phyloP scores from a whole-genome alignment of 2,329 filamentous ascomycete genomes.

The Pseudogymnoascus sp. region DNA sequence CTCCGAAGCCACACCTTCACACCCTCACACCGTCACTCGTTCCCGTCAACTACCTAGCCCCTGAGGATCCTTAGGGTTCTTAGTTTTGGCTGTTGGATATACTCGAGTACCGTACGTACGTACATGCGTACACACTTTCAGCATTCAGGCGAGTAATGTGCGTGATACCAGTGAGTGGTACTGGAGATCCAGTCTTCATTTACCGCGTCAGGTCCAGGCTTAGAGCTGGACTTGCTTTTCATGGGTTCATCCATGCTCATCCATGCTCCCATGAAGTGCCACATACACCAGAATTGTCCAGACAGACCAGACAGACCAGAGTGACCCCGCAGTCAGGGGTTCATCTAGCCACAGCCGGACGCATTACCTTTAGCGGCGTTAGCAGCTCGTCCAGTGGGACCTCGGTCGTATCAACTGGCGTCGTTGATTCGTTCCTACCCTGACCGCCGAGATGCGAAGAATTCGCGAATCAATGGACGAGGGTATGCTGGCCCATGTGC shows the following conservation, averaged over 20 bases:
- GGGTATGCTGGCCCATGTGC: conserved; percentile 4
- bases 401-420: not conserved
- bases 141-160: not conserved
- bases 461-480: conserved; percentile 9
- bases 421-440: not conserved
- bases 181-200: conserved; percentile 1
- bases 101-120: not conserved
- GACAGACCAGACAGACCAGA: not conserved
- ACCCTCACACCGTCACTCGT: not conserved
- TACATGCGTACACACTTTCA: not conserved
- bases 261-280: conserved; percentile 4
- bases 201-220: conserved; percentile 6
- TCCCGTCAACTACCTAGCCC: not conserved
- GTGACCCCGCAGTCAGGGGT: not conserved
- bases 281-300: not conserved
- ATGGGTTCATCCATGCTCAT: conserved; percentile 2
- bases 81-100: not conserved
- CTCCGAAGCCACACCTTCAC: not conserved
- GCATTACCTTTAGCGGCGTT: not conserved
- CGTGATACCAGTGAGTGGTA: not conserved
- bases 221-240: not conserved
- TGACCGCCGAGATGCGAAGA: not conserved
- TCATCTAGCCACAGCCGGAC: not conserved
- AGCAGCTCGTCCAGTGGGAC: not conserved
- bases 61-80: not conserved